Conservation (phyloP, 2,329 filamentous ascomycete genomes). For the Rutstroemia sp. region DNA sequence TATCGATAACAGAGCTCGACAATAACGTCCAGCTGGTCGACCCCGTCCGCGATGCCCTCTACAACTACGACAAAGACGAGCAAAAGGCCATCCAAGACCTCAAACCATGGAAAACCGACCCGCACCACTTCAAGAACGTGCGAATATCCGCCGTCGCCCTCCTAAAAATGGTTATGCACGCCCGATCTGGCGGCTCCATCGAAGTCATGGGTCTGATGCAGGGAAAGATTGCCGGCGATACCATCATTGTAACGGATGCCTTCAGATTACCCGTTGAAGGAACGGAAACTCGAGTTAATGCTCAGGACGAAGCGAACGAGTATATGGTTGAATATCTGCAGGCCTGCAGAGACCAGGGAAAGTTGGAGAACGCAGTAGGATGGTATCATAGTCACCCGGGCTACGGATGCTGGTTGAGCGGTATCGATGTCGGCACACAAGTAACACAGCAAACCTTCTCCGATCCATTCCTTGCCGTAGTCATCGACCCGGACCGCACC, state of each 20-base stretch:
- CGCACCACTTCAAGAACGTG: conserved; percentile 85
- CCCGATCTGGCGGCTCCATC: conserved; percentile 82
- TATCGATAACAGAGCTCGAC: conserved; percentile 63
- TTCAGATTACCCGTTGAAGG: conserved; percentile 93
- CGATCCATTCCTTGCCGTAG: conserved; percentile 90
- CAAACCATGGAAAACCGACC: conserved; percentile 71
- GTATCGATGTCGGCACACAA: conserved; percentile 91
- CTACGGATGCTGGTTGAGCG: conserved; percentile 95
- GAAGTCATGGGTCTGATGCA: conserved; percentile 99
- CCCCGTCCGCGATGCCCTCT: conserved; percentile 81
- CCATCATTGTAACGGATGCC: conserved; percentile 88
- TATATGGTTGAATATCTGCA: conserved; percentile 87
- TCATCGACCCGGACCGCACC: conserved; percentile 93
- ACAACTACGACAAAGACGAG: conserved; percentile 65
- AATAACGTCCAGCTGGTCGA: conserved; percentile 81
- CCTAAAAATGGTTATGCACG: conserved; percentile 99
- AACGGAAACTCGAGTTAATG: conserved; percentile 97
- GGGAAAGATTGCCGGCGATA: conserved; percentile 78
- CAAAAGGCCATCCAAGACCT: conserved; percentile 59
- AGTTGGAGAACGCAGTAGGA: conserved; percentile 87
- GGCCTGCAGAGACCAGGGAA: conserved; percentile 64
- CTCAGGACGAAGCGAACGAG: conserved; percentile 91
- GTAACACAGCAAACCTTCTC: conserved; percentile 75
- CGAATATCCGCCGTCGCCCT: conserved; percentile 90
- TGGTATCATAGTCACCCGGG: conserved; percentile 99